Conservation (phyloP, 1,139 yeast species). For the Yamadazyma diospyri region DNA sequence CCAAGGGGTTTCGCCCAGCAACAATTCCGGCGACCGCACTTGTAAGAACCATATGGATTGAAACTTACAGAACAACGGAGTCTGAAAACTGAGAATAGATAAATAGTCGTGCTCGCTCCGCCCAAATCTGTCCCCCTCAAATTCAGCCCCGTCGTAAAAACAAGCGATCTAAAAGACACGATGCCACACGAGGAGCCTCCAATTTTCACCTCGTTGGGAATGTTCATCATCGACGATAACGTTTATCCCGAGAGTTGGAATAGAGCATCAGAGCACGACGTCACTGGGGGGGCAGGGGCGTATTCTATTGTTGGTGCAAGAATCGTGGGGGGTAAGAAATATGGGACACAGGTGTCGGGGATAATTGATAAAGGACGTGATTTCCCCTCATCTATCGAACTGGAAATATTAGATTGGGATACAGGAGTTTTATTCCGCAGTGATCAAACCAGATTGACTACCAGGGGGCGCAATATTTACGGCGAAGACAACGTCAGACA, state of each 20-base stretch:
- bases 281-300: constrained; percentile 90
- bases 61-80: too few species aligned
- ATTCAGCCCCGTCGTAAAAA: too few species aligned
- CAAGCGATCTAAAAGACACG: too few species aligned
- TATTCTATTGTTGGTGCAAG: constrained; percentile 80
- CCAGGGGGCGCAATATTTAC: constrained; percentile 79
- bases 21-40: constrained; percentile 58
- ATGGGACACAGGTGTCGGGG: constrained; percentile 50
- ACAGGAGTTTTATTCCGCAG: constrained; percentile 56
- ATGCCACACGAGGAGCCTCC: too few species aligned
- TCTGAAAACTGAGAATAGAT: too few species aligned
- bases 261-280: constrained; percentile 42
- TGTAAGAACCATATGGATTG: constrained; percentile 6
- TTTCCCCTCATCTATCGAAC: constrained; percentile 53
- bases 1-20: constrained; percentile 67
- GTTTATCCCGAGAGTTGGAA: constrained; percentile 46
- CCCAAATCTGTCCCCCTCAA: too few species aligned
- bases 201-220: constrained; percentile 59
- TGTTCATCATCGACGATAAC: constrained; percentile 91
- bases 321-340: constrained; percentile 37
- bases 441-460: constrained; percentile 55
- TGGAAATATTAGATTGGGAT: constrained; percentile 55
- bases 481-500: constrained; percentile 57
- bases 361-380: constrained; percentile 79
- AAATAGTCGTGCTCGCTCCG: too few species aligned